Percentiles rank a stretch among this genome's conserved stretches.
phyloP scores from a whole-genome alignment of 2,329 filamentous ascomycete genomes.

The Coniochaeta pulveracea region DNA sequence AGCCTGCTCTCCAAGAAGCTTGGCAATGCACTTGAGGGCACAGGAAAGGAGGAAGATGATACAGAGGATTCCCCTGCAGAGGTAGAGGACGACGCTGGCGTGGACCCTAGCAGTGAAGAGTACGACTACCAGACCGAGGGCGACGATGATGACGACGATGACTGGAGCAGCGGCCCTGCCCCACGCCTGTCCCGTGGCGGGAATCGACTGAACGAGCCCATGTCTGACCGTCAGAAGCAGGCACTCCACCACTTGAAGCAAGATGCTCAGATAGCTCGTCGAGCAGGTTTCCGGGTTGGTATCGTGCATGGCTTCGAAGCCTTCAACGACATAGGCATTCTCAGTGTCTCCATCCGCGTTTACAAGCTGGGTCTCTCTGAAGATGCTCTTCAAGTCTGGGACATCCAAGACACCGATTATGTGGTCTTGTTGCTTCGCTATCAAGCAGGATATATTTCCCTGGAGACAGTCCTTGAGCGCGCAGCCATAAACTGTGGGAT shows the following conservation, averaged over 20 bases:
- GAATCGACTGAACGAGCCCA: neutral
- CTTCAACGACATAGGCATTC: conserved; percentile 28
- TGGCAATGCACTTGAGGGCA: too few relatives aligned
- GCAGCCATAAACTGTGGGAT: conserved; percentile 24
- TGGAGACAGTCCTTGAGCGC: conserved; percentile 39
- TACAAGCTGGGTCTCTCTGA: conserved; percentile 61
- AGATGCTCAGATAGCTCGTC: conserved; percentile 51
- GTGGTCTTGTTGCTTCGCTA: conserved; percentile 63
- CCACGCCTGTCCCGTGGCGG: neutral
- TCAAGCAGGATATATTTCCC: conserved; percentile 44
- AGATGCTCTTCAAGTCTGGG: conserved; percentile 70
- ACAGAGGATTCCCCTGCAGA: conserved; percentile 21
- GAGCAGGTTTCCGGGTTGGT: conserved; percentile 60
- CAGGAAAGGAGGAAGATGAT: conserved; percentile 14
- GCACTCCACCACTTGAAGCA: conserved; percentile 26
- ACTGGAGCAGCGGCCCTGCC: conserved; percentile 22
- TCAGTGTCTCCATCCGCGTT: conserved; percentile 60
- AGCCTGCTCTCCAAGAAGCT: conserved; percentile 6
- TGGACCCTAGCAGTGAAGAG: conserved; percentile 10
- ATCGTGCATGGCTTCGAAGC: conserved; percentile 37
- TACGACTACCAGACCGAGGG: conserved; percentile 15
- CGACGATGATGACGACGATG: conserved; percentile 13
- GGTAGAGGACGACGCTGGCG: conserved; percentile 12
- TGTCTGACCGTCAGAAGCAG: neutral
- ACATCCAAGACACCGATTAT: conserved; percentile 54